Evolutionary conservation across 371 early-diverging fungal species (phyloP), one percentile per base, ranked within the genome.

Genomic region (Apophysomyces variabilis): DNA sequence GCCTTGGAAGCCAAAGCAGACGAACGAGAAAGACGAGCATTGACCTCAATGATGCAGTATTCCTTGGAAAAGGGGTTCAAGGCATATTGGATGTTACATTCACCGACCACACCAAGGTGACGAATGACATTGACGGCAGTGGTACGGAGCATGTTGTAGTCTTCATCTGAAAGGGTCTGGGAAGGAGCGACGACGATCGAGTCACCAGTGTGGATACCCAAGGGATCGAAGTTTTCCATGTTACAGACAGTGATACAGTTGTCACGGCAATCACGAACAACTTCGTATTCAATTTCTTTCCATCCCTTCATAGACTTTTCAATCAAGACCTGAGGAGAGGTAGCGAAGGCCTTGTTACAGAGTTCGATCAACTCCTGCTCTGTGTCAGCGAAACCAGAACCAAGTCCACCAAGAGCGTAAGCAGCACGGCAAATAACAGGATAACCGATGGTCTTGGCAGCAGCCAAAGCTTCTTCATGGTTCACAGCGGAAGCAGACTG

Each of bases 211-310:
- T 97, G 98, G 70, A 96, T 95, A 68, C 98, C 98, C 37, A 97
- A 86, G 32, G 98, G 98, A 78, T 97, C 98, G 82, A 97, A 96
- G 88, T 97, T 97, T 82, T 97, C 97, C 97, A 97, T 97, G 83
- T 97, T 96, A 85, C 96, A 97, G 62, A 97, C 96, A 14, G 96
- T 96, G 66, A 97, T 95, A 81, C 96, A 96, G 83, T 97, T 97
- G 82, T 96, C 92, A 21, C 81, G 79, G 66, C 88, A 85, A 77
- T 97, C 97, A 57, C 97, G 90, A 8, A 97, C 96, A 47, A 97
- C 97, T 76, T 97, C 97, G 75, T 96, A 97, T 76, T 97, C 97
- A 43, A 97, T 90, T 83, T 97, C 97, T 80, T 97, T 97, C 97
- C 97, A 97, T 11, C 97, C 97, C 83, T 96, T 96, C 97, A 97